A percentile compares a stretch with the other conserved stretches of the same genome.
Conservation (phyloP, 73 alveolate species). For the Paramecium bursaria region DNA sequence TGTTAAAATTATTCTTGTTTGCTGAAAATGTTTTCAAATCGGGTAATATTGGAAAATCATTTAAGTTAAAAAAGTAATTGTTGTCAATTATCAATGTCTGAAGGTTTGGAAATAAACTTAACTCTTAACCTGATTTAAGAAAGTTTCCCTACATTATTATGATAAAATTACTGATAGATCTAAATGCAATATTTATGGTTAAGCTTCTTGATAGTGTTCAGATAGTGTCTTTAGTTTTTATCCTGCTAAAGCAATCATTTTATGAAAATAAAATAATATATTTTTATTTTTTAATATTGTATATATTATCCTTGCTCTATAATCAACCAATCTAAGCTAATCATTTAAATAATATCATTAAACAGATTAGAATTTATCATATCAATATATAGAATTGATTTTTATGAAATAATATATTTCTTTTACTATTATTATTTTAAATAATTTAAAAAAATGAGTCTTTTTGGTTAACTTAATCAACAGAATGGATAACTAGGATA, state of each 20-base stretch:
- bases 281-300: too few species aligned
- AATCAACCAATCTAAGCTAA: too few species aligned
- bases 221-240: neutral
- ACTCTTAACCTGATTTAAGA: conserved; percentile 40
- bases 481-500: too few species aligned
- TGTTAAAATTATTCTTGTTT: conserved; percentile 49
- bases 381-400: too few species aligned
- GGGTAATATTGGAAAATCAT: conserved; percentile 41
- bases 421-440: too few species aligned
- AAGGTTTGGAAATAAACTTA: neutral
- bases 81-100: conserved; percentile 43
- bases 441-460: too few species aligned
- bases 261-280: too few species aligned
- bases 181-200: conserved; percentile 1
- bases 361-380: too few species aligned
- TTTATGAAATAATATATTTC: too few species aligned
- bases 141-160: conserved; percentile 10
- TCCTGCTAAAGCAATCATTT: neutral
- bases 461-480: too few species aligned
- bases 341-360: too few species aligned
- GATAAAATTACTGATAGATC: conserved; percentile 9
- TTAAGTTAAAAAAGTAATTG: conserved; percentile 25
- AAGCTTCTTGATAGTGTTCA: neutral
- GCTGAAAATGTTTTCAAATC: conserved; percentile 14
- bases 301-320: too few species aligned